These are phyloP conservation scores for Avena atlantica DNA, from an alignment of 176 grass and related monocot genomes.

Conservation along the genomic window DNA sequence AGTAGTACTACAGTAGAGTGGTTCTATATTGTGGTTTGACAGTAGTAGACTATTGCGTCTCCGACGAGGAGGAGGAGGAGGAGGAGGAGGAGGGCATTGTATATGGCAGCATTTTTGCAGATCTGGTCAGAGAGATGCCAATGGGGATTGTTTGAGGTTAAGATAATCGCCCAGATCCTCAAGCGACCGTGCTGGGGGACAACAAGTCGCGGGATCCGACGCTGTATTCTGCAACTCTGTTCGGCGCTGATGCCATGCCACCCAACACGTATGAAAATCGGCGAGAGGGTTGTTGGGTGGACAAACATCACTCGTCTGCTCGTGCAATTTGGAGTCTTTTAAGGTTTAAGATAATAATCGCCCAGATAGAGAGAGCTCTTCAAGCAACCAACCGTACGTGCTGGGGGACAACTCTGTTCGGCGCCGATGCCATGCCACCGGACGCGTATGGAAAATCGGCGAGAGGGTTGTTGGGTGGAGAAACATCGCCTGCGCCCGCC, in stretches of 20 bases:
- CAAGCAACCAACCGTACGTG: no score
- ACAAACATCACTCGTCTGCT: neutral
- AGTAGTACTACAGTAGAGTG: no score
- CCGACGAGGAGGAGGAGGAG: neutral
- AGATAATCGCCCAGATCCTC: slow-evolving; percentile 7
- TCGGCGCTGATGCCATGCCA: slow-evolving; percentile 33
- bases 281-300: neutral
- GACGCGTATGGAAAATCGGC: neutral
- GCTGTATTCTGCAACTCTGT: neutral
- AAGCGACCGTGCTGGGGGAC: neutral
- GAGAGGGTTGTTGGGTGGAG: neutral
- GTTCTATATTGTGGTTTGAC: neutral
- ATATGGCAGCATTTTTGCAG: slow-evolving; percentile 32
- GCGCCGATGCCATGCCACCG: slow-evolving; percentile 31
- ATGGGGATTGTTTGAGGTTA: neutral
- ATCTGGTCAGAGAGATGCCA: neutral
- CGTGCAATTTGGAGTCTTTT: slow-evolving; percentile 11
- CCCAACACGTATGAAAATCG: neutral
- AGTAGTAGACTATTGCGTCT: slow-evolving; percentile 25
- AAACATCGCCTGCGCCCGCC: neutral
- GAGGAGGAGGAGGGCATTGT: neutral
- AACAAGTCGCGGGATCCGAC: neutral
- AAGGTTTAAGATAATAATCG: no score
- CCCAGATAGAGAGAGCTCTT: no score
- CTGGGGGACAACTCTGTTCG: neutral